Evolutionary conservation across 1,284 basidiomycete genomes (phyloP).

Genomic region (Cryptococcus sp.): DNA sequence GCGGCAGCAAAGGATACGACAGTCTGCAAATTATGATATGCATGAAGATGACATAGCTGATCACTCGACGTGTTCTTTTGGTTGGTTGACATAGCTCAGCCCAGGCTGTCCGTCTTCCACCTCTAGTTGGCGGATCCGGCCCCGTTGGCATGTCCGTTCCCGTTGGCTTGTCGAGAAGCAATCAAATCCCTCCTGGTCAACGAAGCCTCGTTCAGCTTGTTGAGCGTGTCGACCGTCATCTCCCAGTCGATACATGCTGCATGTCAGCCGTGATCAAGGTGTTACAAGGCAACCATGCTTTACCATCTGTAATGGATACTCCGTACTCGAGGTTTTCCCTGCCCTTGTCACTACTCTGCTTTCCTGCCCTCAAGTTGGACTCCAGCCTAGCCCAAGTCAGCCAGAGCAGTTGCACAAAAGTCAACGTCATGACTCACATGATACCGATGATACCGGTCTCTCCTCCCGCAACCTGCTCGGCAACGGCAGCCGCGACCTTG

Average conservation of each 20-base stretch:
- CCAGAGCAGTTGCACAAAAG: too few species aligned
- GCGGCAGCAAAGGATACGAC: too few species aligned
- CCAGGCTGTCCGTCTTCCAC: conserved; percentile 1
- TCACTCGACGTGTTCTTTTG: not conserved
- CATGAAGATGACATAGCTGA: not conserved
- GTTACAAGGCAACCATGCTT: too few species aligned
- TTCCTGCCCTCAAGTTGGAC: conserved; percentile 79
- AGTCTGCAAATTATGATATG: not conserved
- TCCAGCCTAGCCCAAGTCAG: conserved; percentile 55
- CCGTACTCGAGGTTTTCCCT: conserved; percentile 68
- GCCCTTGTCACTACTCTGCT: conserved; percentile 60
- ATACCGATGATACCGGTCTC: conserved; percentile 82
- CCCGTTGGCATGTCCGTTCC: conserved; percentile 13
- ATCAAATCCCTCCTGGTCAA: conserved; percentile 31
- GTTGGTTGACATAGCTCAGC: not conserved
- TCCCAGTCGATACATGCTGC: conserved; percentile 83
- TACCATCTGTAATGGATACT: conserved; percentile 80
- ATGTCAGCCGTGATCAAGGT: not conserved
- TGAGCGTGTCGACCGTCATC: conserved; percentile 62
- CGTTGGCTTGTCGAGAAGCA: conserved; percentile 22
- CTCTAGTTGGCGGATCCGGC: not conserved
- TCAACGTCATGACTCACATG: conserved; percentile 55
- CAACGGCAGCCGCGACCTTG: conserved; percentile 69
- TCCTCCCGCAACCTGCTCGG: conserved; percentile 69
- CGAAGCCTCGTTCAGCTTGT: conserved; percentile 58